Evolutionary conservation across 768 basidiomycete species (phyloP).

Genomic region (Rhizopogon rudus): DNA sequence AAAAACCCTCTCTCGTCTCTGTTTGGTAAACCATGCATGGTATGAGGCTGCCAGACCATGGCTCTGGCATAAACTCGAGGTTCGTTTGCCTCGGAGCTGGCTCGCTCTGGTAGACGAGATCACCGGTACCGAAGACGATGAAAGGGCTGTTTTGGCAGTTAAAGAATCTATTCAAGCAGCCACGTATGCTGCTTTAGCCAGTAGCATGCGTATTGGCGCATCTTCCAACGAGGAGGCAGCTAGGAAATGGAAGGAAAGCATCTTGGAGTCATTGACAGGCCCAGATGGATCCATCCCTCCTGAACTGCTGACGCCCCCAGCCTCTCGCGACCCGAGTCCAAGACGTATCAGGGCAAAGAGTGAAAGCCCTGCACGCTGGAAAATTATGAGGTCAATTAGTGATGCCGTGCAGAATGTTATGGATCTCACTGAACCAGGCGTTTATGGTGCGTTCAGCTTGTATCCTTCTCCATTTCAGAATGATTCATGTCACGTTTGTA

Average conservation of each 20-base stretch:
- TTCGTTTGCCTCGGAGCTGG: conserved; percentile 82
- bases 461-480: background rate
- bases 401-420: conserved; percentile 73
- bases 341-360: conserved; percentile 71
- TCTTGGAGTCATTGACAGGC: conserved; percentile 51
- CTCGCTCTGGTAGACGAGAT: conserved; percentile 77
- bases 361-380: conserved; percentile 81
- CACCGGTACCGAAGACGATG: conserved; percentile 65
- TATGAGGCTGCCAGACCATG: conserved; percentile 82
- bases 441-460: conserved; percentile 54
- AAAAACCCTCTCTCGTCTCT: conserved; percentile 62
- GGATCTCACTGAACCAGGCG: conserved; percentile 55
- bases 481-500: conserved; percentile 3
- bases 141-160: conserved; percentile 60
- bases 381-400: conserved; percentile 72
- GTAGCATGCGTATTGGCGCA: conserved; percentile 30
- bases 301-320: conserved; percentile 73
- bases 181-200: conserved; percentile 54
- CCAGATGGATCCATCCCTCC: conserved; percentile 70
- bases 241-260: conserved; percentile 52
- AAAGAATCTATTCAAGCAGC: conserved; percentile 64
- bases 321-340: conserved; percentile 82
- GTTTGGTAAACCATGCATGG: conserved; percentile 75
- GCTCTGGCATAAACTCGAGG: conserved; percentile 82
- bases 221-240: conserved; percentile 37